Base-by-base conservation (phyloP, 257 asterid species). In the Craterostigma plantagineum region DNA sequence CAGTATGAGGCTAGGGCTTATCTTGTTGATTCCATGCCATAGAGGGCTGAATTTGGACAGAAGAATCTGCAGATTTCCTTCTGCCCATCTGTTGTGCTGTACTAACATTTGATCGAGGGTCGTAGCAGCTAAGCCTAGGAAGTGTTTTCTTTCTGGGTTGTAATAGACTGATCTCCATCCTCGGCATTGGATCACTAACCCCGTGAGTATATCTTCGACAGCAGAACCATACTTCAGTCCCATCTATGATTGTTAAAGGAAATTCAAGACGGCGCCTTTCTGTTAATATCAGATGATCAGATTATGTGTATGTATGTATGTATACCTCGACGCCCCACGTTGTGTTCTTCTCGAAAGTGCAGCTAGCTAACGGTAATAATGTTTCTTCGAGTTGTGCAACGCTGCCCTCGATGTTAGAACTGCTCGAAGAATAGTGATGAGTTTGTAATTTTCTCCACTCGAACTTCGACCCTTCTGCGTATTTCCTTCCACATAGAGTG, bases 81-180 rank as follows among this genome's bases (percentile, higher is more conserved):
- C 96, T 2, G 92, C 64, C 96, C 92, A 85, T 75, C 96, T 70
- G 73, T 75, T 81, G 35, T 85, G 83, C 37, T 72, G 85, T 50
- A 81, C 75, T 35, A 85, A 61, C 10, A 54, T 58, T 59, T 75
- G 92, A 59, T 70, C 81, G 13, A 85, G 76, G 12, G 76, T 75
- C 5, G 77, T 75, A 6, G 54, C 55, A 0, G 62, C 60, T 42
- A 85, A 39, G 7, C 96, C 94, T 45, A 75, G 35, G 76, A 81
- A 85, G 17, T 59, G 91, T 14, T 43, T 11, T 41, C 77, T 58
- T 39, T 52, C 49, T 0, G 96, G 94, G 50, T 72, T 62, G 66
- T 41, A 68, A 43, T 54, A 77, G 9, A 71, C 51, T 1, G 94
- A 85, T 62, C 65, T 81, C 93, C 92, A 85, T 3, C 94, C 86